These are phyloP conservation scores for Hirschioporus abietinus DNA, from an alignment of 768 basidiomycete species.

Conservation along the genomic window DNA sequence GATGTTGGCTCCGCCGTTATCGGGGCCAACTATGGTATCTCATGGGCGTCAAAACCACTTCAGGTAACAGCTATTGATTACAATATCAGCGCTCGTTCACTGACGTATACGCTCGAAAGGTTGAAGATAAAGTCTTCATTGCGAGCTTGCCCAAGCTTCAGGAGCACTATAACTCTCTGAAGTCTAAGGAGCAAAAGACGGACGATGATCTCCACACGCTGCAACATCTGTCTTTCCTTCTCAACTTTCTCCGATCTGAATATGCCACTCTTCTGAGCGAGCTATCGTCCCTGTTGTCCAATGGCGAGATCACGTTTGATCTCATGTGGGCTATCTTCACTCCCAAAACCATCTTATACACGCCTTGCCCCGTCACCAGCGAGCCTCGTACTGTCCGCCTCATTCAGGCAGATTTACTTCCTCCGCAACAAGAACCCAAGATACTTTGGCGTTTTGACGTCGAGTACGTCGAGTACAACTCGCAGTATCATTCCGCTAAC, in stretches of 20 bases:
- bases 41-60: constrained; percentile 55
- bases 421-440: not conserved
- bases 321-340: constrained; percentile 51
- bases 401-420: not conserved
- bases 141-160: constrained; percentile 44
- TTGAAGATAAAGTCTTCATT: constrained; percentile 53
- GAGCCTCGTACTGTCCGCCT: constrained; percentile 40
- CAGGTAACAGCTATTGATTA: constrained; percentile 30
- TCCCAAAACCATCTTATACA: constrained; percentile 47
- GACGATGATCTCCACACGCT: constrained; percentile 38
- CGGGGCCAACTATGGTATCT: constrained; percentile 51
- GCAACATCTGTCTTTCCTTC: constrained; percentile 43
- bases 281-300: constrained; percentile 41
- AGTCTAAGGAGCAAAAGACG: constrained; percentile 26
- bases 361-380: constrained; percentile 49
- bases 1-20: constrained; percentile 56
- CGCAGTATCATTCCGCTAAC: constrained; percentile 7
- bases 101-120: constrained; percentile 23
- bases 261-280: constrained; percentile 42
- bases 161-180: constrained; percentile 36
- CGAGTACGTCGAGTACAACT: constrained; percentile 10
- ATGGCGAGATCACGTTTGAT: constrained; percentile 54
- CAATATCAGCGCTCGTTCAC: not conserved
- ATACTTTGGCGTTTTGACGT: constrained; percentile 9
- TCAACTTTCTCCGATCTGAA: constrained; percentile 43